Evolutionary conservation across 257 asterid genomes (phyloP), one percentile per base, ranked within the genome.

Genomic region (Nemophila menziesii): DNA sequence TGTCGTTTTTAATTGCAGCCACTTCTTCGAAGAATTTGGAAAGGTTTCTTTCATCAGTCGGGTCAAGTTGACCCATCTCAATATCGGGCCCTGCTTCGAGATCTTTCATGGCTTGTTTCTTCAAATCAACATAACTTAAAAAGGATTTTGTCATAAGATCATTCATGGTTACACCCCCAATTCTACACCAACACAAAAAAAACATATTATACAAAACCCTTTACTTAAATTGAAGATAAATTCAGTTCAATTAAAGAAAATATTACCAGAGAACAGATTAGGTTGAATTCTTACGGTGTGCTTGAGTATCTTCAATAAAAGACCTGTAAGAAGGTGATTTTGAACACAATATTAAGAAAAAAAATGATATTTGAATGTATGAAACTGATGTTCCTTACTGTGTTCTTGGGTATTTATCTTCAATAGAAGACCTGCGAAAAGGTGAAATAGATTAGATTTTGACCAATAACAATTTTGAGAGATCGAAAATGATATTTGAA

Each of bases 141-240:
- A 83, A 74, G 16, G 94, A 83, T 40, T 68, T 82, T 8, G 92
- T 76, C 94, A 79, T 76, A 20, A 79, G 64, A 54, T 82, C 92
- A 23, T 82, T 82, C 94, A 79, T 82, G 71, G 68, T 71, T 55
- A 62, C 50, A 40, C n/a, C 42, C 56, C 42, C 56, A 50, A 52
- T 62, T 68, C 74, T 54, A 66, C 43, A 24, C 22, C 57, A n/a
- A 15, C 43, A 54, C 43, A 16, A 8, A 19, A 17, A 34, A 36
- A 37, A 11, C 0, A 36, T 4, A 11, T 27, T n/a, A 20, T 3
- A 23, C 16, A 4, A 0, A 38, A 11, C 7, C 43, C 8, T 7
- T n/a, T 39, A 39, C 0, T 3, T 18, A 39, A 39, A 39, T 2
- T 18, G n/a, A n/a, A n/a, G n/a, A 39, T 39, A 16, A 16, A 9